A percentile compares a stretch with the other conserved stretches of the same genome.
These are phyloP conservation scores for Cerioporus squamosus DNA, from an alignment of 1,284 basidiomycete genomes.

Conservation along the genomic window DNA sequence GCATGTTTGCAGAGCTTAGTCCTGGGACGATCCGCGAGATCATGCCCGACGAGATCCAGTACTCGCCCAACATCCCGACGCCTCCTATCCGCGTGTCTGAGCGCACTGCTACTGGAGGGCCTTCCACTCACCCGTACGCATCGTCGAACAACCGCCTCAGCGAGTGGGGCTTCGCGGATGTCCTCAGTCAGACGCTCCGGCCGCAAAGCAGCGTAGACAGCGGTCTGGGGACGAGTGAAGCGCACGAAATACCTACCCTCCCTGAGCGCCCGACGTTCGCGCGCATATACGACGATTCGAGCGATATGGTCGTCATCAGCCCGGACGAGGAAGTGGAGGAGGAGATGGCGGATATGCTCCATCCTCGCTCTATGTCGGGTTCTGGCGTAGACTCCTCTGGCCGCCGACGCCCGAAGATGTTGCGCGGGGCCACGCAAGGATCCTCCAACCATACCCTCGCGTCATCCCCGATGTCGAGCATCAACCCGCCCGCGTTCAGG, in stretches of 20 bases:
- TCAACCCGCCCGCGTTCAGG: slow-evolving; percentile 33
- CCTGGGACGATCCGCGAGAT: slow-evolving; percentile 54
- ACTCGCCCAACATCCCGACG: slow-evolving; percentile 49
- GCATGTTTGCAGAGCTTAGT: slow-evolving; percentile 60
- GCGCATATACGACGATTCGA: slow-evolving; percentile 12
- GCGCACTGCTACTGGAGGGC: neutral
- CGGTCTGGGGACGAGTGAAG: slow-evolving; percentile 51
- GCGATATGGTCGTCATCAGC: slow-evolving; percentile 16
- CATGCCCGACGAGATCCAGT: slow-evolving; percentile 52
- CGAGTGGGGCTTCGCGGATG: slow-evolving; percentile 40
- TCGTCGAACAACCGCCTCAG: slow-evolving; percentile 30
- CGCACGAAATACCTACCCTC: slow-evolving; percentile 27
- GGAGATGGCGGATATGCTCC: slow-evolving; percentile 4
- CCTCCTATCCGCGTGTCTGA: slow-evolving; percentile 23
- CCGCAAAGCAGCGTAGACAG: slow-evolving; percentile 45
- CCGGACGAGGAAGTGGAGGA: slow-evolving; percentile 6
- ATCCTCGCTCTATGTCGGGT: slow-evolving; percentile 1
- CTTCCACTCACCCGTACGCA: slow-evolving; percentile 31
- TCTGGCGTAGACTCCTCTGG: too few relatives aligned
- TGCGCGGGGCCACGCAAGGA: slow-evolving; percentile 14
- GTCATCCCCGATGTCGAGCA: slow-evolving; percentile 31
- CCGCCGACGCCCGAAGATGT: neutral
- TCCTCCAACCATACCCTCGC: slow-evolving; percentile 33
- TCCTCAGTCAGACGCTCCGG: slow-evolving; percentile 32
- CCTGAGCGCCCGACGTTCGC: slow-evolving; percentile 15